phyloP scores from a whole-genome alignment of 192 early-diverging fungal species.

The Ambispora gerdemannii region DNA sequence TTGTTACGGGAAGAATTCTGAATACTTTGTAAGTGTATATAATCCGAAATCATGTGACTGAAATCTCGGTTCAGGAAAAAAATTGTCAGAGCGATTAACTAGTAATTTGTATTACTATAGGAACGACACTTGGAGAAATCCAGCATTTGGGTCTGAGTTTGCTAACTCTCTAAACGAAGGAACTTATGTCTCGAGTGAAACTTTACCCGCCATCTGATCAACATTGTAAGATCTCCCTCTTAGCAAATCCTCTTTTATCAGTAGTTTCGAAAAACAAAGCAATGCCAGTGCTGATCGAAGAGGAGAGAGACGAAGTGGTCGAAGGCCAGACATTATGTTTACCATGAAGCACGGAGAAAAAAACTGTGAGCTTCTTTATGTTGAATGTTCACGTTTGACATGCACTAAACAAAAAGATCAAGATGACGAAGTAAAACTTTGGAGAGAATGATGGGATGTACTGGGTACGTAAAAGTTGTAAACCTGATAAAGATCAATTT shows the following conservation, averaged over 20 bases:
- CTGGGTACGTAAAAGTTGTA: conserved; percentile 4
- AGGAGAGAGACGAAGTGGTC: background rate
- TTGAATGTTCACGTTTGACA: conserved; percentile 11
- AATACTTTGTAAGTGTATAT: too few relatives aligned
- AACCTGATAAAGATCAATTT: conserved; percentile 19
- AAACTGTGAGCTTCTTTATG: conserved; percentile 6
- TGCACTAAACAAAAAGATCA: background rate
- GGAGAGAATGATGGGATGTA: conserved; percentile 15
- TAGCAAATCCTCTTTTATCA: background rate
- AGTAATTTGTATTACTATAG: too few relatives aligned
- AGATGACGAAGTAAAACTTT: conserved; percentile 15
- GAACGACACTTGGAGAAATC: too few relatives aligned
- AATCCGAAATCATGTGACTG: too few relatives aligned
- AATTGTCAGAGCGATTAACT: too few relatives aligned
- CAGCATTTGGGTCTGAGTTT: background rate
- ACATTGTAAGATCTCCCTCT: background rate
- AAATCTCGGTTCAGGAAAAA: too few relatives aligned
- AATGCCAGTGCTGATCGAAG: conserved; percentile 15
- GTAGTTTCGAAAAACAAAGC: conserved; percentile 21
- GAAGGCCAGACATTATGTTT: conserved; percentile 9
- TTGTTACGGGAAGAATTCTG: too few relatives aligned
- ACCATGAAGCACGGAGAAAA: conserved; percentile 3
- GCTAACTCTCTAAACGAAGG: background rate
- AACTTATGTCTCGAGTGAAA: background rate
- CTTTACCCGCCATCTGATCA: background rate